phyloP scores from a whole-genome alignment of 2,329 filamentous ascomycete species.

The Chrysoporthe puriensis region DNA sequence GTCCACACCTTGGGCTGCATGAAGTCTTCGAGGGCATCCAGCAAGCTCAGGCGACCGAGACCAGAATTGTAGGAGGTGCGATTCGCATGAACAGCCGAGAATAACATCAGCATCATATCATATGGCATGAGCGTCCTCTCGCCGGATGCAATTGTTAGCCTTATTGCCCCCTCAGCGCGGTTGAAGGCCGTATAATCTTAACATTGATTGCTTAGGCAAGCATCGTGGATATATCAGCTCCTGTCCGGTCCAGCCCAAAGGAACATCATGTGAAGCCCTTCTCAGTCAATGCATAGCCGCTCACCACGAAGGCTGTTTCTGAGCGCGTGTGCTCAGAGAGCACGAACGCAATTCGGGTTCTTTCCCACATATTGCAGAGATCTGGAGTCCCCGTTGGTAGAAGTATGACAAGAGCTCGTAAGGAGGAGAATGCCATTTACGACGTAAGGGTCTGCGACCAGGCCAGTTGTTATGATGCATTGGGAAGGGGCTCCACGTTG shows the following conservation, averaged over 20 bases:
- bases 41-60: neutral
- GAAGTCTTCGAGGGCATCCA: neutral
- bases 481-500: neutral
- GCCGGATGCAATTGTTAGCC: neutral
- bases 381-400: neutral
- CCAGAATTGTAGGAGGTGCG: neutral
- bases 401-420: neutral
- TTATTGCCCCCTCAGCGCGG: neutral
- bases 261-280: neutral
- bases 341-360: neutral
- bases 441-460: neutral
- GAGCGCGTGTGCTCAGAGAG: neutral
- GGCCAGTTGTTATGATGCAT: neutral
- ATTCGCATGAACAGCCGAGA: neutral
- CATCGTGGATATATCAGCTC: neutral
- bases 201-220: neutral
- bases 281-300: neutral
- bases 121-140: neutral
- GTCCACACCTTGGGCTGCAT: neutral
- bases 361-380: neutral
- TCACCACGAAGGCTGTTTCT: neutral
- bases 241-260: neutral
- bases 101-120: neutral
- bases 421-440: neutral
- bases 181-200: neutral